Percentiles rank a stretch among this genome's conserved stretches.
phyloP scores from a whole-genome alignment of 495 filamentous ascomycete species.

The Talaromyces borbonicus region DNA sequence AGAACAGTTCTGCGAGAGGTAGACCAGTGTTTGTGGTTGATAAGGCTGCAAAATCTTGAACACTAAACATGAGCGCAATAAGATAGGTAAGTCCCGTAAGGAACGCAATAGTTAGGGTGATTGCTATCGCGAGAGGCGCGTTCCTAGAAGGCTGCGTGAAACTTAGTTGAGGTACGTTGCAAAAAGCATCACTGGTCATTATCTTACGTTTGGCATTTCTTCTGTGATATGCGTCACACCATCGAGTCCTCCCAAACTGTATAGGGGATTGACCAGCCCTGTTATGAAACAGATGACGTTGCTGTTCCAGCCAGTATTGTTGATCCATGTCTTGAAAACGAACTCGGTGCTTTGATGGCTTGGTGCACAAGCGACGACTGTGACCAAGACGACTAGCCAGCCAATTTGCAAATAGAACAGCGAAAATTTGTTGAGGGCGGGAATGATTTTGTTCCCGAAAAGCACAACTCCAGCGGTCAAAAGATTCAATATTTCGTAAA shows the following conservation, averaged over 20 bases:
- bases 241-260: slow-evolving; percentile 26
- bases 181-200: too few species aligned
- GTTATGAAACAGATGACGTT: slow-evolving; percentile 25
- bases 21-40: slow-evolving; percentile 19
- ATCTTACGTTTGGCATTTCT: slow-evolving; percentile 17
- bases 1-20: slow-evolving; percentile 23
- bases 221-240: slow-evolving; percentile 28
- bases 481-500: slow-evolving; percentile 25
- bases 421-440: slow-evolving; percentile 28
- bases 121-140: slow-evolving; percentile 22
- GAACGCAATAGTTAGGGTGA: slow-evolving; percentile 23
- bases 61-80: slow-evolving; percentile 23
- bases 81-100: slow-evolving; percentile 23
- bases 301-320: slow-evolving; percentile 23
- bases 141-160: slow-evolving; percentile 17
- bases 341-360: slow-evolving; percentile 42
- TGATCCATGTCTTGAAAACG: slow-evolving; percentile 19
- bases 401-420: slow-evolving; percentile 54
- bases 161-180: slow-evolving; percentile 51
- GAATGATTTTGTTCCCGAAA: slow-evolving; percentile 29
- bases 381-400: slow-evolving; percentile 58
- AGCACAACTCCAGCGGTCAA: slow-evolving; percentile 22
- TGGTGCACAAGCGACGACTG: slow-evolving; percentile 48
- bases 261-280: slow-evolving; percentile 24
- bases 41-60: slow-evolving; percentile 13